phyloP scores from a whole-genome alignment of 768 basidiomycete species.

The Boletus barrowsii region DNA sequence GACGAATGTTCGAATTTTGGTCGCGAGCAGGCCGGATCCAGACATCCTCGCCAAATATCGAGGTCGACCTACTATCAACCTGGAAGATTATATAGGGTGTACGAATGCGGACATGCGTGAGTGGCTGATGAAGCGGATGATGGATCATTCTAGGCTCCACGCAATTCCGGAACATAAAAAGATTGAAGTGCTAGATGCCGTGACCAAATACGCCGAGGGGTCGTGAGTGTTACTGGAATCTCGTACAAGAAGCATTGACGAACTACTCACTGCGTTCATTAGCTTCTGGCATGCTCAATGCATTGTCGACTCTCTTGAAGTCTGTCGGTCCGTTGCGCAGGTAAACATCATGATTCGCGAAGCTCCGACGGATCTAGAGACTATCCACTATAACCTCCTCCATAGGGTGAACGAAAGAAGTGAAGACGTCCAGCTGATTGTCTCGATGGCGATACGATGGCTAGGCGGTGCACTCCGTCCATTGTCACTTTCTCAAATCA shows the following conservation, averaged over 20 bases:
- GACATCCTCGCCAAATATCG: constrained; percentile 16
- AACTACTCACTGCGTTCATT: not conserved
- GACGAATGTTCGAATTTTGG: constrained; percentile 21
- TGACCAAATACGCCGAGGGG: constrained; percentile 10
- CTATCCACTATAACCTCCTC: constrained; percentile 21
- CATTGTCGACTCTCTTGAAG: constrained; percentile 24
- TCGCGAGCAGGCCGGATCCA: constrained; percentile 23
- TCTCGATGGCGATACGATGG: constrained; percentile 24
- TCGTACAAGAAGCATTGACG: not conserved
- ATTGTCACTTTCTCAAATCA: constrained; percentile 25
- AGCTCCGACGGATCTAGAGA: constrained; percentile 20
- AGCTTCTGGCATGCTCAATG: constrained; percentile 32
- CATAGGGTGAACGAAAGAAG: constrained; percentile 20
- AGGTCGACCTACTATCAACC: constrained; percentile 16
- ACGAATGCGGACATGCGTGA: constrained; percentile 22
- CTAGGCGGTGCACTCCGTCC: constrained; percentile 27
- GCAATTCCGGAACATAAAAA: constrained; percentile 23
- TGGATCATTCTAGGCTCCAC: constrained; percentile 19
- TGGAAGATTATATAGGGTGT: constrained; percentile 23
- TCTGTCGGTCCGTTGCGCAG: constrained; percentile 24
- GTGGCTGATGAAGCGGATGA: constrained; percentile 26
- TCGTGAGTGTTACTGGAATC: constrained; percentile 14
- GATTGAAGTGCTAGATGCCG: constrained; percentile 18
- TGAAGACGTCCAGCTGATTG: constrained; percentile 23
- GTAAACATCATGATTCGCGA: constrained; percentile 19